Conservation (phyloP, 2,329 filamentous ascomycete species). For the Aschersonia sp. region DNA sequence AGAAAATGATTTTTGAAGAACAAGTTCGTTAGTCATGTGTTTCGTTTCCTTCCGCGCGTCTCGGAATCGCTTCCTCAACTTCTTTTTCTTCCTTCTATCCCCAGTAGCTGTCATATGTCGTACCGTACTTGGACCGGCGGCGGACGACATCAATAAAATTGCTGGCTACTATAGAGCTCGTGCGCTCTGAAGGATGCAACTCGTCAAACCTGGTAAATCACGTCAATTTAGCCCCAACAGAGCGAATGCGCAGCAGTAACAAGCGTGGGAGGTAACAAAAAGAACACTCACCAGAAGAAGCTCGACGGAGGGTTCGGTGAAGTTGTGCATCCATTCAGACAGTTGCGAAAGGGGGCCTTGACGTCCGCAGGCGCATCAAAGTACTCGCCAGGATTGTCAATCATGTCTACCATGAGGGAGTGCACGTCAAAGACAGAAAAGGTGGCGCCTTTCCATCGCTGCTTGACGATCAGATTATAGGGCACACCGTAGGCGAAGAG, state of each 20-base stretch:
- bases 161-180: slow-evolving; percentile 26
- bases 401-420: slow-evolving; percentile 48
- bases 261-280: not conserved
- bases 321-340: slow-evolving; percentile 25
- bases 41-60: too few relatives aligned
- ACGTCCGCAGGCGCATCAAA: slow-evolving; percentile 50
- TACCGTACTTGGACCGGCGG: slow-evolving; percentile 24
- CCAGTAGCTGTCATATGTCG: slow-evolving; percentile 11
- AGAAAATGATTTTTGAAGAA: not conserved
- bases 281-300: slow-evolving; percentile 45
- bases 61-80: not conserved
- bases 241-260: not conserved
- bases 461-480: slow-evolving; percentile 25
- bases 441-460: slow-evolving; percentile 40
- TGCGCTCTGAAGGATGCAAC: slow-evolving; percentile 54
- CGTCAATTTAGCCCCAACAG: not conserved
- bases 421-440: slow-evolving; percentile 56
- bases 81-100: not conserved
- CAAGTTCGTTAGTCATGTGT: not conserved
- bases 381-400: slow-evolving; percentile 42
- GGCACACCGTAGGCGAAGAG: slow-evolving; percentile 34
- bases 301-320: slow-evolving; percentile 33
- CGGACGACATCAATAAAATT: slow-evolving; percentile 25
- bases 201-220: slow-evolving; percentile 38
- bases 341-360: slow-evolving; percentile 41